phyloP scores from a whole-genome alignment of 164 flowering plant species.

The Litsea cubeba region DNA sequence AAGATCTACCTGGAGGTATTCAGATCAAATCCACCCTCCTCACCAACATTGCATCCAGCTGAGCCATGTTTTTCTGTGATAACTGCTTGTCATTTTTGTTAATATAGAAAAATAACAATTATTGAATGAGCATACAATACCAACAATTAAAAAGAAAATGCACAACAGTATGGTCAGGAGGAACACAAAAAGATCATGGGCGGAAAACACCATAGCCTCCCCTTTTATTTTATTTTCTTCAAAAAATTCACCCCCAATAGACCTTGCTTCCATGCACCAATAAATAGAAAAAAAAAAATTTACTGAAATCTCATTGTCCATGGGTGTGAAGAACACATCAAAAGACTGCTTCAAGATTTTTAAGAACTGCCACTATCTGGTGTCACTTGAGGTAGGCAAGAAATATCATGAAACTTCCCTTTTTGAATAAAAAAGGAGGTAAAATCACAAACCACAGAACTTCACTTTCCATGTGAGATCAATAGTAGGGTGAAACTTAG shows the following conservation, averaged over 20 bases:
- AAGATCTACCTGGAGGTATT: conserved; percentile 67
- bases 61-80: conserved; percentile 76
- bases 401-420: not conserved
- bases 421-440: not conserved
- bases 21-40: conserved; percentile 93
- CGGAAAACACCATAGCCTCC: not conserved
- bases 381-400: not conserved
- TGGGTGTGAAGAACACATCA: not conserved
- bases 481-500: not conserved
- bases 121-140: no score
- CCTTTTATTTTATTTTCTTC: no score
- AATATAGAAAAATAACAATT: conserved; percentile 17
- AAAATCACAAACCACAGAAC: no score
- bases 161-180: not conserved
- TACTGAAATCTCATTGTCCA: no score
- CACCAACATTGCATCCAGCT: conserved; percentile 85
- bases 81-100: conserved; percentile 61
- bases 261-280: not conserved
- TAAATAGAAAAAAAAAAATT: no score
- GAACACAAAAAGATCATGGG: not conserved
- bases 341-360: not conserved
- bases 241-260: no score
- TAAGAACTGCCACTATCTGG: not conserved
- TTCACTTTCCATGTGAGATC: not conserved
- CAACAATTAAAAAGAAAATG: no score